Conservation (phyloP, 1,284 basidiomycete genomes). For the Ustilago trichophora region DNA sequence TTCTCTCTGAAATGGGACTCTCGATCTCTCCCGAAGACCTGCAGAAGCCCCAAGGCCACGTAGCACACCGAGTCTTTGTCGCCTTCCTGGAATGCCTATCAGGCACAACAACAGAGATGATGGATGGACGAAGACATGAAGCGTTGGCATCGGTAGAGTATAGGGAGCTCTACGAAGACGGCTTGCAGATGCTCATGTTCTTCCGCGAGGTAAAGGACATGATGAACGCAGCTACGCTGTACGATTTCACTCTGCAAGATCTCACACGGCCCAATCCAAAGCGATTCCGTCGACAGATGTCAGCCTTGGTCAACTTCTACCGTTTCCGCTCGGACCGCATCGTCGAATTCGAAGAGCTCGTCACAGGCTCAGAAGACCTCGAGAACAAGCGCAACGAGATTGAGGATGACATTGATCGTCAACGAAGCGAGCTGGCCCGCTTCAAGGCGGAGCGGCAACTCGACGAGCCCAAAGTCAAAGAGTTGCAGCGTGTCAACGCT, state of each 20-base stretch:
- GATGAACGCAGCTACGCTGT: slow-evolving; percentile 60
- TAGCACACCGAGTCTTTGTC: slow-evolving; percentile 53
- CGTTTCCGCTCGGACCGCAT: slow-evolving; percentile 65
- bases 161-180: slow-evolving; percentile 54
- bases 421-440: slow-evolving; percentile 70
- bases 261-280: slow-evolving; percentile 61
- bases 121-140: slow-evolving; percentile 47
- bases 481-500: slow-evolving; percentile 78
- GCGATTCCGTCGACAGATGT: slow-evolving; percentile 63
- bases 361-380: slow-evolving; percentile 73
- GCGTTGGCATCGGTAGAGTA: slow-evolving; percentile 45
- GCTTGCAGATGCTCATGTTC: slow-evolving; percentile 58
- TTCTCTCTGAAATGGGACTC: slow-evolving; percentile 56
- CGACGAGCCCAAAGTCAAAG: slow-evolving; percentile 74
- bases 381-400: slow-evolving; percentile 72
- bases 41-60: slow-evolving; percentile 49
- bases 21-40: slow-evolving; percentile 54
- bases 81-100: slow-evolving; percentile 59
- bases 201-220: slow-evolving; percentile 62
- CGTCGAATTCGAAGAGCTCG: slow-evolving; percentile 72
- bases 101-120: slow-evolving; percentile 54
- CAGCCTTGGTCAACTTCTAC: slow-evolving; percentile 64
- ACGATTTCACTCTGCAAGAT: slow-evolving; percentile 63
- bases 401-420: slow-evolving; percentile 70
- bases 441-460: slow-evolving; percentile 67